Evolutionary conservation across 805 yeast species (phyloP), one percentile per base, ranked within the genome.

Genomic region (Metschnikowia dekortorum): DNA sequence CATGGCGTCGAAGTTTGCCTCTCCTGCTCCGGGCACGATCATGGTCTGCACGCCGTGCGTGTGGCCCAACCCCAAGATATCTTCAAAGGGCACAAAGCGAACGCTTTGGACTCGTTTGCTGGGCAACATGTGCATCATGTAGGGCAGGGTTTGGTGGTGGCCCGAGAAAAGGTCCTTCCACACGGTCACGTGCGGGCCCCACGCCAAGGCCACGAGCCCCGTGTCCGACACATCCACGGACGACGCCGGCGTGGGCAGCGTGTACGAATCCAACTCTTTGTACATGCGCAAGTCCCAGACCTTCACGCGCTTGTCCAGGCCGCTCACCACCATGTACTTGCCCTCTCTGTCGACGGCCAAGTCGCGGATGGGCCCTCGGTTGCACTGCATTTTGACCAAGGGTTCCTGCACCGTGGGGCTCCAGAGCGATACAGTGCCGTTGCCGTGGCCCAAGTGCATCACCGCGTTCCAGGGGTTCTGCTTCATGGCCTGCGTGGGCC

Each of bases 401-500:
- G 98, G 95, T 35, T 88, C 81, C 6, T 89, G 75, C 84, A 87
- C 83, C 45, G 84, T 81, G 6, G 99, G 99, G 0, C 97, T 80
- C 98, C 98, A 94, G 42, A 94, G 70, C 0, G 97, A 79, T 0
- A 94, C 96, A 7, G 89, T 84, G 52, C 99, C 99, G 62, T 89
- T 92, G 8, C 87, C 80, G 64, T 91, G 97, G 33, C 99, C 99
- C 51, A 90, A 75, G 66, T 94, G 96, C 73, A 91, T 82, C 13
- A 92, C 87, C 0, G 97, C 99, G 65, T 94, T 94, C 87, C 95
- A 89, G 3, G 96, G 96, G 64, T 92, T 94, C 60, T 88, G 96
- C 46, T 85, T 74, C 90, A 92, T 82, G 6, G 92, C 79, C 44
- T 84, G 83, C 0, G 96, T 87, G 16, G 98, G 96, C 1, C 99